Percentiles rank a stretch among this genome's conserved stretches.
Evolutionary conservation across 306 rosid species (phyloP).

Genomic region (Rubus parviflorus): DNA sequence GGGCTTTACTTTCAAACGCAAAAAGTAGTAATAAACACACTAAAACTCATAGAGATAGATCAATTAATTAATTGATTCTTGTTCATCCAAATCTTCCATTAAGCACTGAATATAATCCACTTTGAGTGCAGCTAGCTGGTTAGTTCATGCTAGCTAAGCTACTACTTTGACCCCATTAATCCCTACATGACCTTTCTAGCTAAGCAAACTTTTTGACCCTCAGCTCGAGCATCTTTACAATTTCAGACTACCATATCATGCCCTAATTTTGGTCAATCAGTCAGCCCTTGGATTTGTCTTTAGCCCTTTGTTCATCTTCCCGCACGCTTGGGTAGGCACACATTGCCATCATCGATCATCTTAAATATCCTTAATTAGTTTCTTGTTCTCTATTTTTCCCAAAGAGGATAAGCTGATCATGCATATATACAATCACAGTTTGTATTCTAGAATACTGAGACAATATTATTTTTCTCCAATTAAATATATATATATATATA

Average conservation of each 20-base stretch:
- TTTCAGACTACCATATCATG: neutral
- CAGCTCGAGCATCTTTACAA: neutral
- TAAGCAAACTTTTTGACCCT: conserved; percentile 43
- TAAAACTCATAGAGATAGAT: conserved; percentile 7
- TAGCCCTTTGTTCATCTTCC: neutral
- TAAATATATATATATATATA: too few species aligned
- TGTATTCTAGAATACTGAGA: too few species aligned
- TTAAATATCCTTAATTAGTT: neutral
- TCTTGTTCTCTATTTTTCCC: neutral
- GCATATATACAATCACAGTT: neutral
- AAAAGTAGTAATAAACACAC: conserved; percentile 18
- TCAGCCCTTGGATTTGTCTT: conserved; percentile 30
- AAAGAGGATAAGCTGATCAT: neutral
- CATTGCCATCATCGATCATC: conserved; percentile 40
- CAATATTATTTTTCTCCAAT: too few species aligned
- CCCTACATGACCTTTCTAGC: neutral
- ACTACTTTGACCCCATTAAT: conserved; percentile 31
- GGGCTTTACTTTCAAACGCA: conserved; percentile 28
- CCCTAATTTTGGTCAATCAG: conserved; percentile 26
- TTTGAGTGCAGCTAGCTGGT: conserved; percentile 20
- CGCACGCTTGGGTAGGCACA: conserved; percentile 64
- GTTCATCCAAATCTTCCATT: conserved; percentile 19
- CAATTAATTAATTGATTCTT: conserved; percentile 6
- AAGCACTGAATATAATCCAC: conserved; percentile 8
- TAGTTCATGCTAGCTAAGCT: conserved; percentile 27